Percentiles rank a stretch among this genome's conserved stretches.
These are phyloP conservation scores for Trichoderma afroharzianum DNA, from an alignment of 2,329 filamentous ascomycete species.

Conservation along the genomic window DNA sequence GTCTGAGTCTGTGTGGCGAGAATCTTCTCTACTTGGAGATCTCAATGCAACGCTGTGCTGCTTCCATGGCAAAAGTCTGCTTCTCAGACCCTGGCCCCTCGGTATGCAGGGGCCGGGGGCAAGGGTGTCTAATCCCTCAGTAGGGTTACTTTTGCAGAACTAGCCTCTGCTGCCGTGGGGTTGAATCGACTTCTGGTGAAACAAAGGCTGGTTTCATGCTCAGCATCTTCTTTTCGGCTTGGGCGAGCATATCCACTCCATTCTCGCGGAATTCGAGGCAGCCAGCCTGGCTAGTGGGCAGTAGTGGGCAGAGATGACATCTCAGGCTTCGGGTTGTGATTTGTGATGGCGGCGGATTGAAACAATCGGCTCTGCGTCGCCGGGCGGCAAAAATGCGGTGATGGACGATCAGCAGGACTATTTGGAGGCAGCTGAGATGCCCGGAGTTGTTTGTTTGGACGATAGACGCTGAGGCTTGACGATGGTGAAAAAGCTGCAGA, in stretches of 20 bases:
- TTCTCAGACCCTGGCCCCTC: not conserved
- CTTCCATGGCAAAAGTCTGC: not conserved
- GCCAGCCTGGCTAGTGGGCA: not conserved
- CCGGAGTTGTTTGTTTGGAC: not conserved
- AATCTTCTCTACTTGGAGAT: slow-evolving; percentile 6
- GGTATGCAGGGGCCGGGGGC: slow-evolving; percentile 15
- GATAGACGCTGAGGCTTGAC: slow-evolving; percentile 7
- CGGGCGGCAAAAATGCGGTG: not conserved
- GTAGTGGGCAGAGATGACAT: not conserved
- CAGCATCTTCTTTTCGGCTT: slow-evolving; percentile 1
- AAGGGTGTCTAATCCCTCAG: slow-evolving; percentile 7
- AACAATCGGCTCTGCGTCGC: not conserved
- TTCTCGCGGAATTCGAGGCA: not conserved
- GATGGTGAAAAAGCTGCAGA: not conserved
- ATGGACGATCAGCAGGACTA: not conserved
- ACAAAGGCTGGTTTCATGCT: slow-evolving; percentile 19
- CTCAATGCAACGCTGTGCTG: slow-evolving; percentile 1
- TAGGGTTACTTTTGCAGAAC: slow-evolving; percentile 2
- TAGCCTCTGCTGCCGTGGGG: slow-evolving; percentile 13
- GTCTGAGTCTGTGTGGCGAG: slow-evolving; percentile 4
- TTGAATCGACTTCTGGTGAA: slow-evolving; percentile 16
- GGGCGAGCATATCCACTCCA: not conserved
- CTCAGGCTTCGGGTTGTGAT: not conserved
- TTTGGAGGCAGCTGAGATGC: not conserved
- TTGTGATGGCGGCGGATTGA: not conserved